phyloP scores from a whole-genome alignment of 495 filamentous ascomycete genomes.

The Evernia prunastri region DNA sequence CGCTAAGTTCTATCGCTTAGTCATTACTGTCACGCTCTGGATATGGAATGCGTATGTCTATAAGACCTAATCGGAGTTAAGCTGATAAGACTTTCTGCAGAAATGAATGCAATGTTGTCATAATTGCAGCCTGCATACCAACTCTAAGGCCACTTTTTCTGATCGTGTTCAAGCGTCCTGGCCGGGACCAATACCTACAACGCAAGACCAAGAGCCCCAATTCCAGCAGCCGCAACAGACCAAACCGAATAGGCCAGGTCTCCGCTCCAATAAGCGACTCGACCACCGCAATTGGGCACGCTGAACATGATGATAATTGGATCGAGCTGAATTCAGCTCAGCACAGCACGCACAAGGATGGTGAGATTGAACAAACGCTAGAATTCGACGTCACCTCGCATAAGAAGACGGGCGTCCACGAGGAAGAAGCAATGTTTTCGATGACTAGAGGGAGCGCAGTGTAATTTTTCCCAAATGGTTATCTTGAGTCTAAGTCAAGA shows the following conservation, averaged over 20 bases:
- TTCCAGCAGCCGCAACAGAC: background rate
- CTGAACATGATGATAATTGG: background rate
- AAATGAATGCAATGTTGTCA: constrained; percentile 39
- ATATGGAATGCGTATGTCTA: constrained; percentile 27
- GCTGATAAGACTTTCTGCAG: background rate
- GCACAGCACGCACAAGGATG: background rate
- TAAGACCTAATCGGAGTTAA: background rate
- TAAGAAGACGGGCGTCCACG: background rate
- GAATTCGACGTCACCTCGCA: background rate
- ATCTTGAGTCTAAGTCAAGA: too few relatives aligned
- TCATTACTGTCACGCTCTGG: constrained; percentile 6
- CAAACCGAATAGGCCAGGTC: too few relatives aligned
- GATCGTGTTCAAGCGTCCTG: constrained; percentile 26
- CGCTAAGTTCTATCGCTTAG: background rate
- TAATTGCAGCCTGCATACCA: constrained; percentile 44
- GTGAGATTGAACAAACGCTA: background rate
- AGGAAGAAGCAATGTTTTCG: background rate
- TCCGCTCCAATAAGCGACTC: background rate
- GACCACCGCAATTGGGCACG: background rate
- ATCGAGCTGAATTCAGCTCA: background rate
- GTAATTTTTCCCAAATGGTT: too few relatives aligned
- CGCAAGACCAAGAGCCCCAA: background rate
- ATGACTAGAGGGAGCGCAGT: too few relatives aligned
- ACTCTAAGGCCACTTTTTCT: constrained; percentile 41
- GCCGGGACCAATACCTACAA: background rate